A percentile compares a stretch with the other conserved stretches of the same genome.
These are phyloP conservation scores for Leishmania tropica DNA, from an alignment of 208 protist genomes.

Conservation along the genomic window DNA sequence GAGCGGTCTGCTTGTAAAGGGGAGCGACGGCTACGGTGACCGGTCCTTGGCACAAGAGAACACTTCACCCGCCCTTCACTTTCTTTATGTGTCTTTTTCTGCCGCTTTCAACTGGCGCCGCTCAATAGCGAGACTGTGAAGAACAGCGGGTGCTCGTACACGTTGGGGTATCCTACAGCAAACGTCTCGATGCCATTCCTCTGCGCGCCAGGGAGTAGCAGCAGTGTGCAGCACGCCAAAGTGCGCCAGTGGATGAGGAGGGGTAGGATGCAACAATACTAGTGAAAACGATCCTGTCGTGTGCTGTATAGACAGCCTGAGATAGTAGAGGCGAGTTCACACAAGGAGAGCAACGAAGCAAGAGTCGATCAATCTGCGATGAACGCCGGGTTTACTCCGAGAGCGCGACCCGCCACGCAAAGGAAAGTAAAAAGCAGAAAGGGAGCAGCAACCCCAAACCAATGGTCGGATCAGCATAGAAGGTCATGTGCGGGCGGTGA, in stretches of 20 bases:
- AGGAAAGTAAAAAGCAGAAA: background rate
- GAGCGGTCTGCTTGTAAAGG: background rate
- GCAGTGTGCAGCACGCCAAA: background rate
- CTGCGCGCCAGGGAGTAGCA: background rate
- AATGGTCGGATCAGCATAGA: no score
- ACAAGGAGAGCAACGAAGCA: background rate
- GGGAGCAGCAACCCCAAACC: background rate
- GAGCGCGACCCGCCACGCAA: background rate
- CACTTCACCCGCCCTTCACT: background rate
- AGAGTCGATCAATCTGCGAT: background rate
- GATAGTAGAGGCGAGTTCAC: background rate
- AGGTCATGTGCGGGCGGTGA: background rate
- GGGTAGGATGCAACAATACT: background rate
- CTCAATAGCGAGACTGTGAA: background rate
- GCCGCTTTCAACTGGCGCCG: background rate
- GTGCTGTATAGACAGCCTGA: background rate
- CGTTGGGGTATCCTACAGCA: background rate
- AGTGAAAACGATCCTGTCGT: background rate
- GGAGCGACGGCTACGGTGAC: background rate
- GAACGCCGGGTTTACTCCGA: background rate
- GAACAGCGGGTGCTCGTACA: background rate
- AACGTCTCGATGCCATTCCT: background rate
- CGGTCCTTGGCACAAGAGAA: no score
- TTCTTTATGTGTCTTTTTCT: background rate
- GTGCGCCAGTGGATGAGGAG: background rate